These are phyloP conservation scores for Jatropha multifida DNA, from an alignment of 441 rosid genomes.

Conservation along the genomic window DNA sequence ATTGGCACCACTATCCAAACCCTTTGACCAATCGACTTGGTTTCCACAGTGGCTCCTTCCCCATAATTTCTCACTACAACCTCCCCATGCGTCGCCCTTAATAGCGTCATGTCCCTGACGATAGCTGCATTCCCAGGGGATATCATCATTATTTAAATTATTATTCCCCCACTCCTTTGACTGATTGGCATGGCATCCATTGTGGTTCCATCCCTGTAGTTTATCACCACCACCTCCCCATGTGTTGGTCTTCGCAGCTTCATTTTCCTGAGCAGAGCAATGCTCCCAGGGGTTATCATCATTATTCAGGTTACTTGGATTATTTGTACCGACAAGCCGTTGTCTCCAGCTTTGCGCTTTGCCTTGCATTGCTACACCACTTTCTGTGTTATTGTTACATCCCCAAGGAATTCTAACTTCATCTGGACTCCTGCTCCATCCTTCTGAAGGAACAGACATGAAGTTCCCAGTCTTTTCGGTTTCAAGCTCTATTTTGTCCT, in stretches of 20 bases:
- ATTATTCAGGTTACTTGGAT: constrained; percentile 17
- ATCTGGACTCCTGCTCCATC: constrained; percentile 25
- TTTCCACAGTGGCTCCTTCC: constrained; percentile 23
- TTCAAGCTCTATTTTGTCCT: constrained; percentile 27
- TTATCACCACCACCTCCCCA: constrained; percentile 40
- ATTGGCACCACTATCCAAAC: constrained; percentile 22
- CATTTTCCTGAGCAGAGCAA: constrained; percentile 29
- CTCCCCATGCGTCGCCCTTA: constrained; percentile 25
- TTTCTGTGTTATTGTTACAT: constrained; percentile 16
- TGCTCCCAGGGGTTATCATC: constrained; percentile 48
- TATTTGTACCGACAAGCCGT: constrained; percentile 21
- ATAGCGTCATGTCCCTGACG: constrained; percentile 22
- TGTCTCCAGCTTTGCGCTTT: constrained; percentile 29
- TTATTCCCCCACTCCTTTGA: constrained; percentile 24
- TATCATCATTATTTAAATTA: constrained; percentile 14
- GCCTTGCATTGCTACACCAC: constrained; percentile 18
- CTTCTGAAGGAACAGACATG: constrained; percentile 29
- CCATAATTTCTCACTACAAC: constrained; percentile 20
- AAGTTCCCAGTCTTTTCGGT: constrained; percentile 24
- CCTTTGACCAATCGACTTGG: constrained; percentile 17
- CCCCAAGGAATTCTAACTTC: constrained; percentile 43
- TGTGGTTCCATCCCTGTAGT: constrained; percentile 30
- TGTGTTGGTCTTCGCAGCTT: constrained; percentile 22
- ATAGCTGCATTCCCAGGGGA: constrained; percentile 25
- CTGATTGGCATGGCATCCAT: constrained; percentile 9